A percentile compares a stretch with the other conserved stretches of the same genome.
phyloP scores from a whole-genome alignment of 305 asterid genomes.

The Fraxinus greggii region DNA sequence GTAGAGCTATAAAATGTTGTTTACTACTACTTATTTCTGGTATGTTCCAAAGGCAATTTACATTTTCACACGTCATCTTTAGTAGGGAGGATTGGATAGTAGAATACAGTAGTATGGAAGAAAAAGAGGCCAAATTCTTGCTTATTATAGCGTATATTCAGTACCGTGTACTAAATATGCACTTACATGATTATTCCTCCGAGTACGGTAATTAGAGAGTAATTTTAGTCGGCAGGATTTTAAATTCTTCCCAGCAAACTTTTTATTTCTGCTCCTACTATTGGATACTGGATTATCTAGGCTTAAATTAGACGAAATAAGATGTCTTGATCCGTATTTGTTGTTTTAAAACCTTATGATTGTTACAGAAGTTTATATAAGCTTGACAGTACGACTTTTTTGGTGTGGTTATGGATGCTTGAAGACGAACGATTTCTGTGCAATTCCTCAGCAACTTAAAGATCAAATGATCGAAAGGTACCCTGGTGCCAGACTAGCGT shows the following conservation, averaged over 20 bases:
- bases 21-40: neutral
- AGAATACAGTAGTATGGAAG: neutral
- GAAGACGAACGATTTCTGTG: slow-evolving; percentile 89
- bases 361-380: neutral
- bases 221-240: neutral
- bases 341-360: neutral
- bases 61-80: neutral
- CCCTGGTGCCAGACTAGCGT: slow-evolving; percentile 83
- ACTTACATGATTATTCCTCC: neutral
- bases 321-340: neutral
- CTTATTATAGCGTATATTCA: neutral
- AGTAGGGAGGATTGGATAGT: neutral
- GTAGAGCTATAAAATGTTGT: neutral
- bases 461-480: slow-evolving; percentile 85
- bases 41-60: neutral
- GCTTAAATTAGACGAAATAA: neutral
- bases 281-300: slow-evolving; percentile 2
- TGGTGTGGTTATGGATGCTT: slow-evolving; percentile 27
- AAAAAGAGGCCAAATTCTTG: neutral
- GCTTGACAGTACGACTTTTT: slow-evolving; percentile 13
- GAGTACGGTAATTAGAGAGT: neutral
- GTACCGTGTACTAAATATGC: neutral
- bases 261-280: neutral
- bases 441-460: slow-evolving; percentile 77
- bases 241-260: neutral